Evolutionary conservation across 2,329 filamentous ascomycete species (phyloP).

Genomic region (Penicillium sp.): DNA sequence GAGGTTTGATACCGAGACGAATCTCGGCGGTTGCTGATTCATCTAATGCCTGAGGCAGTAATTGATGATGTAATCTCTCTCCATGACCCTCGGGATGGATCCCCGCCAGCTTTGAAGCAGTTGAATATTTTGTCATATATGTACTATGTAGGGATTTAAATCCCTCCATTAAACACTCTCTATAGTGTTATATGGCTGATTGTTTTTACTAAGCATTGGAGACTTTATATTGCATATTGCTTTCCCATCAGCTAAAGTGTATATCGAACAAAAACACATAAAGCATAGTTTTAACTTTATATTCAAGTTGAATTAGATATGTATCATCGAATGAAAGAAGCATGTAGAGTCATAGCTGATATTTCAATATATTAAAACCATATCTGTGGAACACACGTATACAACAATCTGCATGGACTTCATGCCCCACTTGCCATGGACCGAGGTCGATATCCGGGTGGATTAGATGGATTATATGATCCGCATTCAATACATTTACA

Average conservation of each 20-base stretch:
- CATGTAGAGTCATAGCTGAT: not conserved
- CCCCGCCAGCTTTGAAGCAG: not conserved
- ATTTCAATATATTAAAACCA: not conserved
- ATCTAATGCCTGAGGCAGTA: constrained; percentile 3
- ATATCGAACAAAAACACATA: not conserved
- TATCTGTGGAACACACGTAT: not conserved
- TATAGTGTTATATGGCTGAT: too few species aligned
- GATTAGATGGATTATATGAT: constrained; percentile 10
- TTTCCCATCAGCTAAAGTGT: not conserved
- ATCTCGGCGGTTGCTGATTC: constrained; percentile 31
- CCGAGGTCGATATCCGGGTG: constrained; percentile 15
- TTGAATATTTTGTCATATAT: not conserved
- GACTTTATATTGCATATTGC: not conserved
- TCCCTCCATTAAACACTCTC: too few species aligned
- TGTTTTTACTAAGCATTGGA: not conserved
- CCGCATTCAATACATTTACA: not conserved
- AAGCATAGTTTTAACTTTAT: not conserved
- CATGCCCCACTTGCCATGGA: constrained; percentile 18
- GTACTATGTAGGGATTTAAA: too few species aligned
- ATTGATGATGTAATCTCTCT: not conserved
- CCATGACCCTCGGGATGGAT: too few species aligned
- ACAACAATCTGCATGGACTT: not conserved
- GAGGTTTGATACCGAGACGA: constrained; percentile 19
- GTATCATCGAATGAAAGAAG: not conserved
- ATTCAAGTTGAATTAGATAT: too few species aligned